Evolutionary conservation across 1,139 yeast species (phyloP), one percentile per base, ranked within the genome.

Genomic region (Yamadazyma dendronema): DNA sequence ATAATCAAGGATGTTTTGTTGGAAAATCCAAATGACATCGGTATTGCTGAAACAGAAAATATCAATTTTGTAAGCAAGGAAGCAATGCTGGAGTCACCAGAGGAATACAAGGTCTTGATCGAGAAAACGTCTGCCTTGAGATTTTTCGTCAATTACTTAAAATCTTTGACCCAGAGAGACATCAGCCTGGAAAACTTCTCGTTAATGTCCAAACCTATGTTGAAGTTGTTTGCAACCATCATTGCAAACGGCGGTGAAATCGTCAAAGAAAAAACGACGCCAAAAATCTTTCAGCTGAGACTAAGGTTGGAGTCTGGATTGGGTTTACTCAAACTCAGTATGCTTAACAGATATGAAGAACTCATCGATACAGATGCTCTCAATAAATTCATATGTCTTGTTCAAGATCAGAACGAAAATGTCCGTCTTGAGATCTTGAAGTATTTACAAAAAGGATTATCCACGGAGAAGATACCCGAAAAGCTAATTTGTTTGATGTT

Each of bases 161-260:
- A 73, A 39, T 70, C 82, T 0, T 57, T 72, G 11, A 71, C 67
- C 15, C 54, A 53, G 1, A 33, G 52, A 5, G 66, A 59, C 2
- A 58, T 59, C 4, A 54, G 59, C 51, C 36, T 52, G 54, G 38
- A 63, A 43, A 63, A 47, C 44, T 57, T 66, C 62, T 42, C 48
- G 4, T 49, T 52, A 15, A 56, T 56, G 26, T 79, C 84, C 0
- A 77, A 71, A 38, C 88, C 90, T 7, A 79, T 85, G 0, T 59
- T 87, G 42, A 85, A 84, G 47, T 61, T 87, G 28, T 67, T 88
- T 30, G 67, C 77, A 29, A 78, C 90, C 2, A 64, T 85, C 24
- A 77, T 89, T 33, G 78, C 81, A 3, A 84, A 84, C 54, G 84
- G 85, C 33, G 96, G 96, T n/a, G 96, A 89, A 52, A 73, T 89